Conservation (phyloP, 1,139 yeast species). For the Candida tropicalis region DNA sequence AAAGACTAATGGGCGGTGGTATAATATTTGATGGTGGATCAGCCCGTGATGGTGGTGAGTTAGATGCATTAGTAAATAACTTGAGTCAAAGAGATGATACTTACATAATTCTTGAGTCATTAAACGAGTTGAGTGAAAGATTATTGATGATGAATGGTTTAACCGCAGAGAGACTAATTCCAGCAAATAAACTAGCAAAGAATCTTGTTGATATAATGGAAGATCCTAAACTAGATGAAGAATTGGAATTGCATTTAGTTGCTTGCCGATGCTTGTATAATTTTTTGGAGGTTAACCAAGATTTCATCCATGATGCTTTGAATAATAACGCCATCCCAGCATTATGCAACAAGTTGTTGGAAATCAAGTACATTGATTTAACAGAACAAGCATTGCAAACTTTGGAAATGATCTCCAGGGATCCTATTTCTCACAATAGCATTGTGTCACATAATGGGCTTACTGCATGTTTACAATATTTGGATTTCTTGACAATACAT, state of each 20-base stretch:
- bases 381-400: conserved; percentile 92
- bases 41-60: conserved; percentile 30
- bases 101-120: conserved; percentile 53
- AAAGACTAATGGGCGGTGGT: conserved; percentile 41
- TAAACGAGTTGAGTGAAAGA: conserved; percentile 64
- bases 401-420: conserved; percentile 65
- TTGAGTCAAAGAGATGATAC: conserved; percentile 50
- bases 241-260: conserved; percentile 76
- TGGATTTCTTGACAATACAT: conserved; percentile 88
- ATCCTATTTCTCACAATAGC: conserved; percentile 49
- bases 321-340: conserved; percentile 68
- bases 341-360: conserved; percentile 66
- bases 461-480: conserved; percentile 66
- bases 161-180: conserved; percentile 65
- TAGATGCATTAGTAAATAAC: conserved; percentile 43
- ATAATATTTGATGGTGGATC: conserved; percentile 32
- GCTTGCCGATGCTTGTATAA: conserved; percentile 87
- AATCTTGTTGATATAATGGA: conserved; percentile 61
- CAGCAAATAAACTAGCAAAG: conserved; percentile 58
- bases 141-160: conserved; percentile 69
- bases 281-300: conserved; percentile 74
- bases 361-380: conserved; percentile 82
- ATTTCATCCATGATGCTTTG: conserved; percentile 66
- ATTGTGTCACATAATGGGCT: conserved; percentile 65
- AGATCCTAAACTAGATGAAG: conserved; percentile 60